phyloP scores from a whole-genome alignment of 2,329 filamentous ascomycete genomes.

The Epichloe hybrida region DNA sequence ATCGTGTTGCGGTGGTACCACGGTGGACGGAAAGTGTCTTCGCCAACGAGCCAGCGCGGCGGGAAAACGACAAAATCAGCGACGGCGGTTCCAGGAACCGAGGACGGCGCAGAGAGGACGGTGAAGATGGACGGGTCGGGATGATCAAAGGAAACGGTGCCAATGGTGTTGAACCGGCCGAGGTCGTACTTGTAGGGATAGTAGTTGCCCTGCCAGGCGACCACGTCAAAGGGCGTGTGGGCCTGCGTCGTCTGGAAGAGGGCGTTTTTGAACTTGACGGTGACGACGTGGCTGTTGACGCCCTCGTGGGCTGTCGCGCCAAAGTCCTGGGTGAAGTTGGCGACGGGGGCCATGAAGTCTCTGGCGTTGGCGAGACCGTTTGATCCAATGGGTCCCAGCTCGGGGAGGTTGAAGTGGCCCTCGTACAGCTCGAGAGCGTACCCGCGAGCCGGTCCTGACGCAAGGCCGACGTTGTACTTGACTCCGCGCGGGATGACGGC shows the following conservation, averaged over 20 bases:
- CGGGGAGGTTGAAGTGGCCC: conserved; percentile 57
- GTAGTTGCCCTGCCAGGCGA: conserved; percentile 71
- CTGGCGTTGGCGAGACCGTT: conserved; percentile 62
- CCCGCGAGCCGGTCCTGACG: conserved; percentile 48
- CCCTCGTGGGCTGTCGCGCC: conserved; percentile 26
- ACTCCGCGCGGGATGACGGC: conserved; percentile 62
- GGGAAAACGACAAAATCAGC: conserved; percentile 65
- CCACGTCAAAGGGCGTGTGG: conserved; percentile 67
- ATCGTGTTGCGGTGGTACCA: conserved; percentile 62
- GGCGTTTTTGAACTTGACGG: conserved; percentile 50
- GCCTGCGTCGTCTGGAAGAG: conserved; percentile 51
- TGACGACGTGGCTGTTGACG: conserved; percentile 26
- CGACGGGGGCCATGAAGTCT: conserved; percentile 63
- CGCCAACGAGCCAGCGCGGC: conserved; percentile 55
- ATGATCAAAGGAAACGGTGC: conserved; percentile 61
- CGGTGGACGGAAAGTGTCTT: conserved; percentile 58
- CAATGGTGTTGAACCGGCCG: conserved; percentile 62
- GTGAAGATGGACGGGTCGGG: conserved; percentile 70
- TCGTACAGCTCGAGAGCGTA: conserved; percentile 67
- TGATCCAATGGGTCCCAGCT: conserved; percentile 60
- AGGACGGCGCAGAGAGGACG: conserved; percentile 49
- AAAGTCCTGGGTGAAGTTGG: conserved; percentile 49
- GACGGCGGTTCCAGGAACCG: conserved; percentile 55
- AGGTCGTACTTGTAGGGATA: conserved; percentile 75
- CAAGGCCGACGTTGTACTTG: conserved; percentile 57